These are phyloP conservation scores for Penicillium longicatenatum DNA, from an alignment of 495 filamentous ascomycete species.

Conservation along the genomic window DNA sequence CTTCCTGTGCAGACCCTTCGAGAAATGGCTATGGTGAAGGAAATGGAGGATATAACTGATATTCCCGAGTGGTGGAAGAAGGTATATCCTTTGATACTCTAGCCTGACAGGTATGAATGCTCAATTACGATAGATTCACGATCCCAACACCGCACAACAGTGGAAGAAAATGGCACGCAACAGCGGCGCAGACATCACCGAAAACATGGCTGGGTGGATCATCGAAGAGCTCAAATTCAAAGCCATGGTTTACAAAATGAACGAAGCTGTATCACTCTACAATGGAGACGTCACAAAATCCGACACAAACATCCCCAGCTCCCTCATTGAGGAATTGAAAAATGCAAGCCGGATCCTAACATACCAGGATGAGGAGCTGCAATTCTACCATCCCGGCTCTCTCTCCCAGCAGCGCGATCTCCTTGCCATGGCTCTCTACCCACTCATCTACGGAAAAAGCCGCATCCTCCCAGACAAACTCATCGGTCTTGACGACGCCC, in stretches of 20 bases:
- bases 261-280: constrained; percentile 35
- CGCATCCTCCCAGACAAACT: constrained; percentile 30
- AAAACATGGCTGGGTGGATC: constrained; percentile 54
- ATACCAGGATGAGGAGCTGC: constrained; percentile 13
- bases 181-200: constrained; percentile 37
- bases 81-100: constrained; percentile 25
- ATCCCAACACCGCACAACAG: constrained; percentile 37
- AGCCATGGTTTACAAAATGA: constrained; percentile 37
- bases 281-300: constrained; percentile 45
- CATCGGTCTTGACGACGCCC: constrained; percentile 31
- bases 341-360: constrained; percentile 25
- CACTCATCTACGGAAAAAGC: constrained; percentile 44
- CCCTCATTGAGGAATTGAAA: constrained; percentile 36
- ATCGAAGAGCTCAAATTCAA: constrained; percentile 55
- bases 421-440: constrained; percentile 46
- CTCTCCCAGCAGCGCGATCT: constrained; percentile 32
- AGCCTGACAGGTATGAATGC: neutral
- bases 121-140: constrained; percentile 32
- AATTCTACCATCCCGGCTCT: constrained; percentile 25
- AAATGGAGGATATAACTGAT: constrained; percentile 48
- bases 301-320: constrained; percentile 31
- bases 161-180: constrained; percentile 42
- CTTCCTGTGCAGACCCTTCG: constrained; percentile 41
- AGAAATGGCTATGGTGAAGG: constrained; percentile 37
- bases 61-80: constrained; percentile 55